Conservation (phyloP, 306 rosid genomes). For the Alnus glutinosa region DNA sequence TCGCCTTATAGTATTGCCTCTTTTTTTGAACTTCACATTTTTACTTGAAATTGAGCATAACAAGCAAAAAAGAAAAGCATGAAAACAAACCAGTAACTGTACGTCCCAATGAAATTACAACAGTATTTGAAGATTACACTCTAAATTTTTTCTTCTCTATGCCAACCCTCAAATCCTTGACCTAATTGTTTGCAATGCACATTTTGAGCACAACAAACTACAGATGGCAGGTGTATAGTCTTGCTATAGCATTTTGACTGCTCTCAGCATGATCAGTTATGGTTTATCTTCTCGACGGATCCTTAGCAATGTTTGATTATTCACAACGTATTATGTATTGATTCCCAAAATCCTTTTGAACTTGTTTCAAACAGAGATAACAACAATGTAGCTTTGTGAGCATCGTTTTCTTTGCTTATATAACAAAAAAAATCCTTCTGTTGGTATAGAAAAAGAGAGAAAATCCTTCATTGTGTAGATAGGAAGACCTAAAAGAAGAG, state of each 20-base stretch:
- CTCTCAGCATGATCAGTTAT: background rate
- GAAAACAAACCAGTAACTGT: too few relatives aligned
- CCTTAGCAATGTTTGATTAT: background rate
- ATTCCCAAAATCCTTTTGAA: background rate
- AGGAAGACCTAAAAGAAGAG: background rate
- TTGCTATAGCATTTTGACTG: background rate
- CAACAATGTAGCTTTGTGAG: background rate
- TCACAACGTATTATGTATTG: background rate
- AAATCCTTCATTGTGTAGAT: too few relatives aligned
- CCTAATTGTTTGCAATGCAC: background rate
- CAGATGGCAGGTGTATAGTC: background rate
- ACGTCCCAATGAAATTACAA: too few relatives aligned
- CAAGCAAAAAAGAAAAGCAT: too few relatives aligned
- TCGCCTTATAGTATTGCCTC: too few relatives aligned
- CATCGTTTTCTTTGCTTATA: background rate
- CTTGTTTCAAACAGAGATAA: background rate
- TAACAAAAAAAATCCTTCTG: too few relatives aligned
- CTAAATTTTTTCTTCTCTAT: background rate
- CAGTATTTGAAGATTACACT: too few relatives aligned
- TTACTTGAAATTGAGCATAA: too few relatives aligned
- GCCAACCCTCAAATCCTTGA: background rate
- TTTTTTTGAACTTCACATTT: too few relatives aligned
- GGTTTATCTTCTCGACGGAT: background rate
- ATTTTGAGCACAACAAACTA: background rate
- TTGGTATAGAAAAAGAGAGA: too few relatives aligned